Conservation (phyloP, 805 yeast species). For the Blastobotrys chiropterorum region DNA sequence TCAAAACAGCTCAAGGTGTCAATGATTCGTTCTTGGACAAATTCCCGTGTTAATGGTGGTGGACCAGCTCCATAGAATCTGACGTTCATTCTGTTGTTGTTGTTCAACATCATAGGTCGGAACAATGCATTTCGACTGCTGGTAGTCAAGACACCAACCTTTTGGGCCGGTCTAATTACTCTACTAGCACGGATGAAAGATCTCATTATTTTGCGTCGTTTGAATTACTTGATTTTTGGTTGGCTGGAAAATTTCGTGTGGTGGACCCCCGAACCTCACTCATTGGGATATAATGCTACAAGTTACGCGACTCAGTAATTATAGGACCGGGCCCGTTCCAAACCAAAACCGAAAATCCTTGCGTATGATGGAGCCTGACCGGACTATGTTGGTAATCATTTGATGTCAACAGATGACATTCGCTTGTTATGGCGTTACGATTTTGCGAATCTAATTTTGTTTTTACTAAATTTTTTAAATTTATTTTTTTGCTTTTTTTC, state of each 20-base stretch:
- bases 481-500: no score
- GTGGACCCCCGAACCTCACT: not conserved
- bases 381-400: no score
- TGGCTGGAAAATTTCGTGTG: not conserved
- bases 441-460: no score
- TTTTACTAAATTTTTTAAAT: no score
- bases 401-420: no score
- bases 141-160: not conserved
- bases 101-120: not conserved
- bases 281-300: not conserved
- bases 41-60: conserved; percentile 60
- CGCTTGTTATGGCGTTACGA: no score
- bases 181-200: not conserved
- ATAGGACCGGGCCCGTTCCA: no score
- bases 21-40: conserved; percentile 71
- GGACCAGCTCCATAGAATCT: conserved; percentile 56
- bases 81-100: conserved; percentile 5
- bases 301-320: no score
- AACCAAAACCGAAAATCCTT: no score
- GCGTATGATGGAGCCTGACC: no score
- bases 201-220: not conserved
- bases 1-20: conserved; percentile 66
- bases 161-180: not conserved
- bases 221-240: not conserved
- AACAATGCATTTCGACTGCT: not conserved